These are phyloP conservation scores for Verticillium dahliae DNA, from an alignment of 2,329 filamentous ascomycete genomes.

Conservation along the genomic window DNA sequence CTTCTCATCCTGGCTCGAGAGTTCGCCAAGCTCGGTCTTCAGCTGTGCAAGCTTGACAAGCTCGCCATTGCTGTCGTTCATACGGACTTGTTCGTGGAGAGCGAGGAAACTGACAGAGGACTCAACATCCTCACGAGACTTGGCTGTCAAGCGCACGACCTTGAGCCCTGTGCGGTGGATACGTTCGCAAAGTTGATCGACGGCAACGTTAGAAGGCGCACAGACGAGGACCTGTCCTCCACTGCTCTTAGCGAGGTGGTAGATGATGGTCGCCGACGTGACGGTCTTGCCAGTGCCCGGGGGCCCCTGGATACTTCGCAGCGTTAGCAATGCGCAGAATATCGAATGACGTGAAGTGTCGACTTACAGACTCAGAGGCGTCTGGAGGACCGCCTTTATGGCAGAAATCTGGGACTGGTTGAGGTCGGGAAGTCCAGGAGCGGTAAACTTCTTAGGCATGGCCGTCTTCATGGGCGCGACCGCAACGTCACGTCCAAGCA, in stretches of 20 bases:
- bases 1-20: slow-evolving; percentile 96
- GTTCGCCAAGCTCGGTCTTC: slow-evolving; percentile 83
- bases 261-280: slow-evolving; percentile 97
- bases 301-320: slow-evolving; percentile 71
- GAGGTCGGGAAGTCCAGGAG: slow-evolving; percentile 86
- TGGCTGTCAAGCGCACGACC: slow-evolving; percentile 95
- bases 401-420: slow-evolving; percentile 95
- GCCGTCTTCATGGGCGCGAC: slow-evolving; percentile 92
- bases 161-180: slow-evolving; percentile 93
- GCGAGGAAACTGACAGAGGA: slow-evolving; percentile 96
- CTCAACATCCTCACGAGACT: slow-evolving; percentile 96
- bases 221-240: slow-evolving; percentile 93
- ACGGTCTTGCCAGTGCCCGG: slow-evolving; percentile 98
- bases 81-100: slow-evolving; percentile 91
- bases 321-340: not conserved
- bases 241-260: slow-evolving; percentile 92
- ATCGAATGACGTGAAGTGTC: not conserved
- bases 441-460: slow-evolving; percentile 94
- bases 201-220: slow-evolving; percentile 95
- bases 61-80: slow-evolving; percentile 95
- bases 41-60: slow-evolving; percentile 87
- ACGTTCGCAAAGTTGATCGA: slow-evolving; percentile 95
- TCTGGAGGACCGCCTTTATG: slow-evolving; percentile 90
- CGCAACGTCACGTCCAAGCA: slow-evolving; percentile 91
- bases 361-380: slow-evolving; percentile 68